phyloP scores from a whole-genome alignment of 805 yeast genomes.

The Torulaspora maleeae region DNA sequence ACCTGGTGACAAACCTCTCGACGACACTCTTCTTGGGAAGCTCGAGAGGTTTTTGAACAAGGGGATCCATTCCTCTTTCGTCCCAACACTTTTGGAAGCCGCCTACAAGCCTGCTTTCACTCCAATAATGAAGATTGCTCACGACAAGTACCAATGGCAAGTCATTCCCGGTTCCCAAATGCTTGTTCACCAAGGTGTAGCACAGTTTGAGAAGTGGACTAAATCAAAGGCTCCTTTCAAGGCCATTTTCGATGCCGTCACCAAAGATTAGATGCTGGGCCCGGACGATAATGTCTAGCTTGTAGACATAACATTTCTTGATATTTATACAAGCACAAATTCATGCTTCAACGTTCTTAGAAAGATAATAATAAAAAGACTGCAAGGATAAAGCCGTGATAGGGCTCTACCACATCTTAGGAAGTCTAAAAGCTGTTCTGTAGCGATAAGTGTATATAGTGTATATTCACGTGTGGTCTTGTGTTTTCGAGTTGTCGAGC shows the following conservation, averaged over 20 bases:
- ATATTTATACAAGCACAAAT: neutral
- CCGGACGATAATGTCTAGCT: neutral
- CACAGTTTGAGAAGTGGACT: conserved; percentile 77
- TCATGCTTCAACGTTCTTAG: neutral
- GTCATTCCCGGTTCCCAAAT: conserved; percentile 87
- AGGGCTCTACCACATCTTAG: neutral
- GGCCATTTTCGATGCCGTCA: conserved; percentile 58
- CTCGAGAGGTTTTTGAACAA: conserved; percentile 46
- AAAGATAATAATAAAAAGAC: neutral
- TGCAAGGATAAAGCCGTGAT: neutral
- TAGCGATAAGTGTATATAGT: too few relatives aligned
- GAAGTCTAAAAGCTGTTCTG: neutral
- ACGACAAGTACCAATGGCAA: conserved; percentile 59
- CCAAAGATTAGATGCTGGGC: conserved; percentile 16
- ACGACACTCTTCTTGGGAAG: conserved; percentile 43
- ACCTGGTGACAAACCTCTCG: conserved; percentile 76
- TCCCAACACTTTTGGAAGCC: conserved; percentile 73
- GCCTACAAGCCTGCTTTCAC: conserved; percentile 90
- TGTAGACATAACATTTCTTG: neutral
- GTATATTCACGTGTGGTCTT: conserved; percentile 2
- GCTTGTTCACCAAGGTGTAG: conserved; percentile 90
- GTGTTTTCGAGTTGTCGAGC: neutral
- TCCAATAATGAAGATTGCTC: conserved; percentile 77
- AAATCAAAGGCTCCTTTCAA: conserved; percentile 59
- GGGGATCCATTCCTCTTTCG: conserved; percentile 39